phyloP scores from a whole-genome alignment of 169 alveolate genomes.

The Eimeria sp. region DNA sequence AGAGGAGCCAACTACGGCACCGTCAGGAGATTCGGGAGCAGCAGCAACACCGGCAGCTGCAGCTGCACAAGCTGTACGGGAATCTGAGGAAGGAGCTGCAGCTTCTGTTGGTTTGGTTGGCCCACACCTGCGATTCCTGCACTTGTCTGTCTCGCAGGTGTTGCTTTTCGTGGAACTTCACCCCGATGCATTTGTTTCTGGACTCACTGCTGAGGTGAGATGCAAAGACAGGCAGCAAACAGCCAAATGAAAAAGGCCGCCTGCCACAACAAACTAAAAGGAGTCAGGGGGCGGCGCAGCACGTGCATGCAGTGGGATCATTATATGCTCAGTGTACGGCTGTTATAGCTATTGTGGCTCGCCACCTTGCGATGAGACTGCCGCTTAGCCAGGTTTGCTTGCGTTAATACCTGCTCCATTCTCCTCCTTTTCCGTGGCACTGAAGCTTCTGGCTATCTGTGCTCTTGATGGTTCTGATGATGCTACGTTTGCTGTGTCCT shows the following conservation, averaged over 20 bases:
- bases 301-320: not conserved
- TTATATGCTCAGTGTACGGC: not conserved
- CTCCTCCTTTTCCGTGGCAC: not conserved
- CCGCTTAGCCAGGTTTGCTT: not conserved
- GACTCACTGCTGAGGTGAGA: constrained; percentile 57
- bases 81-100: constrained; percentile 64
- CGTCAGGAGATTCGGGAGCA: not conserved
- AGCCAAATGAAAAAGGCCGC: not conserved
- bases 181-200: constrained; percentile 57
- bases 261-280: not conserved
- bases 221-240: not conserved
- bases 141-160: constrained; percentile 69
- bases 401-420: not conserved
- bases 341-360: not conserved
- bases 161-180: constrained; percentile 76
- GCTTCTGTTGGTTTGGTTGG: constrained; percentile 34
- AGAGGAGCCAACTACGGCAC: not conserved
- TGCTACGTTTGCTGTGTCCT: constrained; percentile 10
- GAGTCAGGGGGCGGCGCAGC: not conserved
- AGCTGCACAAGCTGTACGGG: constrained; percentile 32
- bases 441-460: not conserved
- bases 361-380: not conserved
- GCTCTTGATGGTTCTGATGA: not conserved
- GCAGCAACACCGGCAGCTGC: constrained; percentile 6
- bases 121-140: constrained; percentile 31